Evolutionary conservation across 306 rosid species (phyloP), one percentile per base, ranked within the genome.

Genomic region (Lathyrus oleraceus): DNA sequence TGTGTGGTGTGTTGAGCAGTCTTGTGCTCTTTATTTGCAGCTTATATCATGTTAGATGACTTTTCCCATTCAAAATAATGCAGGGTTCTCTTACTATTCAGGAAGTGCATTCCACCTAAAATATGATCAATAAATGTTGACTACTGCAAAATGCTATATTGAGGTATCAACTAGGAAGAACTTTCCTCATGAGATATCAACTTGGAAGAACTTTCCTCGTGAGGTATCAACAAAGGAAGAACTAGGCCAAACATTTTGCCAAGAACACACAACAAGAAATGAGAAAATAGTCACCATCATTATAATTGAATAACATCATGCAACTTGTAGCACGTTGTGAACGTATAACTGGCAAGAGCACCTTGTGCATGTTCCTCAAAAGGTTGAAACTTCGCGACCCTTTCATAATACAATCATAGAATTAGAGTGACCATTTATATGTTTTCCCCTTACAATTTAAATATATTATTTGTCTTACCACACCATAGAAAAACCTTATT

Each of bases 381-480:
- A 93, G 77, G 78, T 90, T 90, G 19, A 90, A 90, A 73, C 84
- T 90, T 69, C 91, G 69, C 30, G 96, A 75, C 23, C 97, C 97
- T 85, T 69, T 15, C 54, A 56, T 51, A 36, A 30, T 8, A 30
- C 2, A 19, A 43, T 14, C 52, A 76, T 20, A 62, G 7, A 73
- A 60, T 61, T 36, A 20, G 19, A 49, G 7, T 38, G 52, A 48
- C 70, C 15, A 10, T 23, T 53, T 15, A 49, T 4, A 3, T 13
- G 14, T 20, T 30, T 36, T 27, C 8, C 13, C 2, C 44, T 27
- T 17, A 28, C 4, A 44, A 49, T 8, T 9, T 60, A 4, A 21
- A 11, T n/a, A 59, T 15, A 11, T 2, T 32, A 42, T 1, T 2
- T n/a, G n/a, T n/a, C n/a, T n/a, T n/a, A n/a, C n/a, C n/a, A n/a